Evolutionary conservation across 78 protist genomes (phyloP), one percentile per base, ranked within the genome.

Genomic region (Dictyostelium purpureum): DNA sequence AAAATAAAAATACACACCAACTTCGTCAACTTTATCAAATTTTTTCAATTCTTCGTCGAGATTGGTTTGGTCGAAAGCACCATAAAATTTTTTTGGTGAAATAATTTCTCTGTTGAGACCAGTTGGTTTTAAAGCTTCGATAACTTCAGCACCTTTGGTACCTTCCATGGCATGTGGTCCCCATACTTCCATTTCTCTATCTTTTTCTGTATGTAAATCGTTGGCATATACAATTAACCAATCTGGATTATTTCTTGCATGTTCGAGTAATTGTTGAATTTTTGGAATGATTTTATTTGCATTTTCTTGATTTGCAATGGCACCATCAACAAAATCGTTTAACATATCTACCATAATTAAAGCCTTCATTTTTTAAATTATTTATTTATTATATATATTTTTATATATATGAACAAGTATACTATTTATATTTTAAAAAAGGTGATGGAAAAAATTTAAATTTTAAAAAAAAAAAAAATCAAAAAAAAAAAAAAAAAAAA

Each of bases 331-430:
- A 1, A 77, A 77, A 40, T 77, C 85, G 57, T 77, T 77, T 77
- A 77, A 19, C 85, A 77, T 77, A 77, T 77, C 85, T 57, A 77
- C 24, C 19, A 77, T 77, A 77, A 77, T 77, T 57, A 77, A 40
- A 24, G 85, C 85, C 40, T 77, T 77, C 85, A 57, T 56, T 69
- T 40, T 21, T 67, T 37, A 26, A 37, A 26, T 35, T 33, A 7
- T 63, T 63, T 54, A 24, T n/a, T n/a, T 54, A 1, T 18, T 52
- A 1, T 52, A 19, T 19, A 21, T 52, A 2, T 18, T 52, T 52
- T 52, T 52, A 16, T 49, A 16, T 49, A 49, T n/a, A n/a, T n/a
- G n/a, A n/a, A n/a, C n/a, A n/a, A n/a, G n/a, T n/a, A n/a, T n/a
- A n/a, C n/a, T n/a, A n/a, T n/a, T n/a, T n/a, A n/a, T n/a, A n/a